Base-by-base conservation (phyloP, 768 basidiomycete species). In the Rhodotorula paludigena region DNA sequence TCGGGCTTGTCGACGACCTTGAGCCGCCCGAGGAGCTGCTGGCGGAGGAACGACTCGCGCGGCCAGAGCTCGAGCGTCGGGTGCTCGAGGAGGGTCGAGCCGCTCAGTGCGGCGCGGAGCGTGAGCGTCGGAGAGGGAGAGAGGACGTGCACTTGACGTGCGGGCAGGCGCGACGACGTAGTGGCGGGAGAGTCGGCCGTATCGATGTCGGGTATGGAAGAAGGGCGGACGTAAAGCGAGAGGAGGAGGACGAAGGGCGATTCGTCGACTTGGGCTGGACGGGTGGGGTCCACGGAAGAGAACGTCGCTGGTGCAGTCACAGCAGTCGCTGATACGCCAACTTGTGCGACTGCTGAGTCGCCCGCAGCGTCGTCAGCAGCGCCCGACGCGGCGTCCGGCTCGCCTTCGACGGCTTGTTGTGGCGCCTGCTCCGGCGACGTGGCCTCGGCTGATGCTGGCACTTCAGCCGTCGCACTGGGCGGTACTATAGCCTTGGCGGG, bases 31-130 rank as follows among this genome's bases (percentile, higher is more conserved):
- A 57, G 38, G 15, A 52, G n/a, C 25, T 60, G n/a, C 38, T 67
- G 66, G 11, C 57, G 49, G 18, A 62, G 28, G 71, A 72, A 64
- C 15, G 66, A 18, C 47, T 64, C 66, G 21, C 63, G 51, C 12
- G 66, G 55, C 71, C 71, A 73, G 0, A 73, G 23, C 44, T 73
- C 71, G 49, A 73, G 64, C 20, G 41, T 30, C 10, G 71, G 71
- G 28, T 21, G 51, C 35, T 73, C 71, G 59, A 73, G 67, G 28
- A 73, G 9, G 1, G 67, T 60, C 8, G 64, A 35, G 28, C 62
- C 58, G 2, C 20, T 28, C 48, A 73, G 57, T 3, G 64, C 49
- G 7, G 32, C 39, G 33, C 63, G 63, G 25, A 72, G 63, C 23
- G 67, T 60, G 32, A 53, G 38, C 12, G 45, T 1, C 18, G 61